Percentiles rank a stretch among this genome's conserved stretches.
Evolutionary conservation across 2,329 filamentous ascomycete genomes (phyloP).

Genomic region (Neofusicoccum cordaticola): DNA sequence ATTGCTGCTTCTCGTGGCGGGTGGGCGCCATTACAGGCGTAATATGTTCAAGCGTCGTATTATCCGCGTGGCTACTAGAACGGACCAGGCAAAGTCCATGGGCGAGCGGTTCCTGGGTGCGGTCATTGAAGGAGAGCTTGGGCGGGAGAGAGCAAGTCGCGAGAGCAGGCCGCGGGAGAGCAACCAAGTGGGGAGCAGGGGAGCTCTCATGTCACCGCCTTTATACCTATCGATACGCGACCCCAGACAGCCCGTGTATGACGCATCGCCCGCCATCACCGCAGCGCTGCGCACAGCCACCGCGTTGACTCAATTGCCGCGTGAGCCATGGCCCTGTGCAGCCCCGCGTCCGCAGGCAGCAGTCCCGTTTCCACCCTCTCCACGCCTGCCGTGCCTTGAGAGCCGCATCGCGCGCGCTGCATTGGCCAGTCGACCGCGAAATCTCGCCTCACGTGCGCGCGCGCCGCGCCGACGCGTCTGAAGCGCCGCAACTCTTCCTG

Average conservation of each 20-base stretch:
- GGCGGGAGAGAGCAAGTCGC: neutral
- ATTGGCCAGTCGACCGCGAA: neutral
- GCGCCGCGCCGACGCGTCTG: neutral
- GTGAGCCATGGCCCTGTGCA: neutral
- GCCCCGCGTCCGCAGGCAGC: neutral
- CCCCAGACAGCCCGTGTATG: neutral
- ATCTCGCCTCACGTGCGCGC: slow-evolving; percentile 1
- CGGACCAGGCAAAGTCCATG: slow-evolving; percentile 19
- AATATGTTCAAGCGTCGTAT: slow-evolving; percentile 9
- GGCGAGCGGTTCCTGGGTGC: neutral
- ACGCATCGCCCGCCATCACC: neutral
- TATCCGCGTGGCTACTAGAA: slow-evolving; percentile 15
- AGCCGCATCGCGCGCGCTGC: neutral
- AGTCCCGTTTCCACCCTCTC: neutral
- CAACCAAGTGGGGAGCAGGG: slow-evolving; percentile 4
- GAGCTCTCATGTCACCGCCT: slow-evolving; percentile 3
- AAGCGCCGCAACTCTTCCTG: neutral
- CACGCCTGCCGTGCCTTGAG: neutral
- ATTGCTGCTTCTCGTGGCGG: slow-evolving; percentile 55
- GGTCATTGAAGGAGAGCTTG: slow-evolving; percentile 14
- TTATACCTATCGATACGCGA: slow-evolving; percentile 8
- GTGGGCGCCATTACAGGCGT: slow-evolving; percentile 30
- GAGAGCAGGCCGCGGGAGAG: neutral
- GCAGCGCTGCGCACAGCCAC: neutral
- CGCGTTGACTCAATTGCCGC: slow-evolving; percentile 8